These are phyloP conservation scores for Podospora australis DNA, from an alignment of 495 filamentous ascomycete genomes.

Conservation along the genomic window DNA sequence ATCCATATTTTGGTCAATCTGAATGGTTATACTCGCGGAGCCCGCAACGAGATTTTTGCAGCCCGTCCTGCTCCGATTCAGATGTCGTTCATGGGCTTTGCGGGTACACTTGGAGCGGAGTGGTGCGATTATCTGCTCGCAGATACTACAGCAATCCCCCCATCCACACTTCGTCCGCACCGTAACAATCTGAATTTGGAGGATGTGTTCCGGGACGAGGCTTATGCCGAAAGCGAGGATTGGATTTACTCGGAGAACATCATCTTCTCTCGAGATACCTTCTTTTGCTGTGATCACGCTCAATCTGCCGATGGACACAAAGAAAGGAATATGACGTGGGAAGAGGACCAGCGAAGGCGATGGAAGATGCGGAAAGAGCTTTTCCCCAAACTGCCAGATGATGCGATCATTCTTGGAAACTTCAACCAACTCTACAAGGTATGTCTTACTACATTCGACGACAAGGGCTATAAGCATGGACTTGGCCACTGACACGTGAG, in stretches of 20 bases:
- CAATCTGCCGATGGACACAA: conserved; percentile 79
- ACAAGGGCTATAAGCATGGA: too few relatives aligned
- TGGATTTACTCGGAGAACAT: conserved; percentile 99
- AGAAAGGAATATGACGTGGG: conserved; percentile 65
- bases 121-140: conserved; percentile 99
- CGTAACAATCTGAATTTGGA: conserved; percentile 66
- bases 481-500: too few relatives aligned
- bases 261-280: conserved; percentile 88
- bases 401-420: conserved; percentile 89
- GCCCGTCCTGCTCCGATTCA: conserved; percentile 92
- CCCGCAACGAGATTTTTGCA: conserved; percentile 96
- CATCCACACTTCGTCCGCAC: conserved; percentile 70
- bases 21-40: conserved; percentile 94
- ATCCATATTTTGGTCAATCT: conserved; percentile 97
- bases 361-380: conserved; percentile 95
- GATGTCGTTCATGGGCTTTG: conserved; percentile 99
- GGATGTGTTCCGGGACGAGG: conserved; percentile 64
- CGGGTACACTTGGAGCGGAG: conserved; percentile 90
- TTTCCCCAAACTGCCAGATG: conserved; percentile 77
- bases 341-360: conserved; percentile 72
- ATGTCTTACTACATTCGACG: conserved; percentile 25
- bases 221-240: conserved; percentile 54
- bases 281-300: conserved; percentile 97
- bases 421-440: conserved; percentile 99
- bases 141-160: conserved; percentile 80